Conservation (phyloP, 2,329 filamentous ascomycete species). For the Tolypocladium guangdongense region DNA sequence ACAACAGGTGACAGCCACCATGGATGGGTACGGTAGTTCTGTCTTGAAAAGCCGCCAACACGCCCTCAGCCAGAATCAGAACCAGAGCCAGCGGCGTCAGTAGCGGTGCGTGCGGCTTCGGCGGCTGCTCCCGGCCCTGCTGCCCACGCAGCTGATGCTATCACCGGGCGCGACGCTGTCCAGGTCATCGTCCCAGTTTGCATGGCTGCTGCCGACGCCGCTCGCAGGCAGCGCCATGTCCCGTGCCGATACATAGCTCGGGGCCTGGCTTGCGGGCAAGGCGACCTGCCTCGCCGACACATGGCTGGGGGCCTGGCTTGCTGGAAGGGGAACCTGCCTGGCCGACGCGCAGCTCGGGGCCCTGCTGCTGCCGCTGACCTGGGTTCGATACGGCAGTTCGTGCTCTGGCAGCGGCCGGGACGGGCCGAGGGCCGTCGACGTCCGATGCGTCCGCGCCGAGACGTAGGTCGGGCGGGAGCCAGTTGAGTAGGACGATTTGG, state of each 20-base stretch:
- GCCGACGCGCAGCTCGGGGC: background rate
- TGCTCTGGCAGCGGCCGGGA: background rate
- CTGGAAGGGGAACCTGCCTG: background rate
- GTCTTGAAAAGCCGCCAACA: background rate
- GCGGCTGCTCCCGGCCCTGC: conserved; percentile 13
- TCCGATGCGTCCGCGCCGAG: background rate
- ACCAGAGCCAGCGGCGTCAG: background rate
- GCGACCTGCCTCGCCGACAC: conserved; percentile 22
- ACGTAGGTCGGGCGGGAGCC: background rate
- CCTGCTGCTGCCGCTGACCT: conserved; percentile 10
- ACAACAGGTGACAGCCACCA: background rate
- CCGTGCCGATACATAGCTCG: conserved; percentile 19
- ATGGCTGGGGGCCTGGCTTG: conserved; percentile 11
- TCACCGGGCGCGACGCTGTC: conserved; percentile 48
- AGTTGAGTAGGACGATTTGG: background rate
- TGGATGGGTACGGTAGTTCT: too few relatives aligned
- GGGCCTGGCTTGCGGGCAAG: conserved; percentile 9
- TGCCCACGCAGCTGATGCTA: conserved; percentile 51
- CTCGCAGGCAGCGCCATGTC: conserved; percentile 30
- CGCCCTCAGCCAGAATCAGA: background rate
- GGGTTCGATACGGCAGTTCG: background rate
- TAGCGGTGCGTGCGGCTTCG: conserved; percentile 9
- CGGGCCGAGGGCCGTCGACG: background rate
- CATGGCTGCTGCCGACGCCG: conserved; percentile 27
- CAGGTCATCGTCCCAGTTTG: conserved; percentile 34